Conservation (phyloP, 192 early-diverging fungal species). For the Gaertneriomyces semiglobifer region DNA sequence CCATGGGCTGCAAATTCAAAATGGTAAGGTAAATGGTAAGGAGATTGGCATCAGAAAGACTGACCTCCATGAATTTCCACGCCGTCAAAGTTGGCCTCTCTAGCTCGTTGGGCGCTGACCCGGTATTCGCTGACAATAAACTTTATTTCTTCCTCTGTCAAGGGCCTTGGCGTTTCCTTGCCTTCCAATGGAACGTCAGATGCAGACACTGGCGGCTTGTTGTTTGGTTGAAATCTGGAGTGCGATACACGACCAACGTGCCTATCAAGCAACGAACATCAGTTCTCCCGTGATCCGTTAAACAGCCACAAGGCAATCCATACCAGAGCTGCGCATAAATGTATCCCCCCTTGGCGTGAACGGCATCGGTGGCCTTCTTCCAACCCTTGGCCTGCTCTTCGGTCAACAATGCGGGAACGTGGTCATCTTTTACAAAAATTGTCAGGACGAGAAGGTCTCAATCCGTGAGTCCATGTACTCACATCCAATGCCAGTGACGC, state of each 20-base stretch:
- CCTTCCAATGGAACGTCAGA: slow-evolving; percentile 24
- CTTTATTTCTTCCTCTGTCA: slow-evolving; percentile 68
- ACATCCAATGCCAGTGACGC: slow-evolving; percentile 22
- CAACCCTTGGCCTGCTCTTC: slow-evolving; percentile 44
- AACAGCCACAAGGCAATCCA: not conserved
- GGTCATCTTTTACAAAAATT: not conserved
- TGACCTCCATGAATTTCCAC: slow-evolving; percentile 56
- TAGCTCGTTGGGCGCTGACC: slow-evolving; percentile 63
- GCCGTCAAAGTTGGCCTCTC: slow-evolving; percentile 78
- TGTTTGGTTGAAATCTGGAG: slow-evolving; percentile 32
- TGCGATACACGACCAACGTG: slow-evolving; percentile 41
- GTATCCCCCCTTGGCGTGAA: slow-evolving; percentile 51
- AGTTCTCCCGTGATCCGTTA: not conserved
- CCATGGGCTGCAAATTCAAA: slow-evolving; percentile 64
- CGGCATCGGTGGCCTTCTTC: slow-evolving; percentile 52
- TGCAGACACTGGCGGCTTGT: slow-evolving; percentile 37
- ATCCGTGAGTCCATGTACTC: not conserved
- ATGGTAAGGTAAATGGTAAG: no score
- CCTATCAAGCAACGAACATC: not conserved
- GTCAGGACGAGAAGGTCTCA: slow-evolving; percentile 1
- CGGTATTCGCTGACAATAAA: slow-evolving; percentile 60
- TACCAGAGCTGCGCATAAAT: slow-evolving; percentile 62
- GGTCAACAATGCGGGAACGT: slow-evolving; percentile 34
- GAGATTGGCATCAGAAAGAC: no score
- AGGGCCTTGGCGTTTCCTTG: slow-evolving; percentile 47